Evolutionary conservation across 2,329 filamentous ascomycete species (phyloP), one percentile per base, ranked within the genome.

Genomic region (Ilyonectria destructans): DNA sequence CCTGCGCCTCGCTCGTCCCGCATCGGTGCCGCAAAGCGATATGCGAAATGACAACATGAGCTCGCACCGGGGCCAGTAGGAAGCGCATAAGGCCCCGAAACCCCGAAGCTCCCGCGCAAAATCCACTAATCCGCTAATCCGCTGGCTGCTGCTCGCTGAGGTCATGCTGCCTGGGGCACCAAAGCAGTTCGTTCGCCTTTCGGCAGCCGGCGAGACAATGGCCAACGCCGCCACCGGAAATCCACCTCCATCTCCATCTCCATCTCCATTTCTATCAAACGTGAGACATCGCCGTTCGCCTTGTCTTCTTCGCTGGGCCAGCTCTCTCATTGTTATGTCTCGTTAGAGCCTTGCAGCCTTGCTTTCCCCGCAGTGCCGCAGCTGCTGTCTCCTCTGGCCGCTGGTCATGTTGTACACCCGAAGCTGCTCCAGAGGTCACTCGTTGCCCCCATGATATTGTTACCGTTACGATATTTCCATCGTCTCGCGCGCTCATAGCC

Each of bases 21-120:
- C 62, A 54, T 46, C 9, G 17, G 56, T 23, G 29, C 23, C n/a
- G 19, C 6, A 37, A 54, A 29, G 57, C 55, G 52, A 65, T 57
- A 72, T 76, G 75, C 73, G 74, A 75, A 71, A 77, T 77, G 75
- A 77, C 75, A 76, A 49, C 69, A 74, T 74, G 62, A 59, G 62
- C 57, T 12, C 9, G 43, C 8, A 45, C 40, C 29, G 52, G 52
- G 55, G 45, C 49, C 35, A 21, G 55, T 26, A 15, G 48, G 15
- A 31, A 17, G 15, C 33, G 26, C 15, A n/a, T 15, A 60, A 49
- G 46, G 45, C 17, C 54, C 60, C 51, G 49, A 56, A 31, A 21
- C 58, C 55, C 52, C 52, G 61, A 57, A 17, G 54, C 45, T 29
- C 40, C 40, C 40, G 40, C n/a, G 40, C 40, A 43, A 17, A 6